Evolutionary conservation across 306 rosid genomes (phyloP).

Genomic region (Quercus bicolor): DNA sequence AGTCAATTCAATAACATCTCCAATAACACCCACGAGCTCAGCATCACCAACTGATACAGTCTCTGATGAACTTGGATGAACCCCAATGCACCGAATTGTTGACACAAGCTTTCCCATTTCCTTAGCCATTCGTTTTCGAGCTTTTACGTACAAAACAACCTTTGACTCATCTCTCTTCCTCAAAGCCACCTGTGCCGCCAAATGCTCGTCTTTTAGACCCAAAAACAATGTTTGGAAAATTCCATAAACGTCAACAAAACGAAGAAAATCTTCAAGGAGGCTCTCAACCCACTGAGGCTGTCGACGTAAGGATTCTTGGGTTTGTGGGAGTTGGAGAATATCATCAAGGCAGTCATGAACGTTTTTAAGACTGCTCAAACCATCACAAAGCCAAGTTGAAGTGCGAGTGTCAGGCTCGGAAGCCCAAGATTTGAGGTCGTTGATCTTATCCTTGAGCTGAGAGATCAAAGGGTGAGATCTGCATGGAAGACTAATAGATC

Average conservation of each 20-base stretch:
- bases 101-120: slow-evolving; percentile 56
- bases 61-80: background rate
- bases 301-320: slow-evolving; percentile 61
- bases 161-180: slow-evolving; percentile 56
- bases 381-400: slow-evolving; percentile 43
- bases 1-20: slow-evolving; percentile 51
- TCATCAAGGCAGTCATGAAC: slow-evolving; percentile 59
- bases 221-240: slow-evolving; percentile 62
- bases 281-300: slow-evolving; percentile 52
- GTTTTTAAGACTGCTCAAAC: slow-evolving; percentile 48
- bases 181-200: slow-evolving; percentile 64
- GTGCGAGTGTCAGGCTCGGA: slow-evolving; percentile 27
- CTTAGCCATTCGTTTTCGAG: slow-evolving; percentile 41
- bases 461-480: slow-evolving; percentile 81
- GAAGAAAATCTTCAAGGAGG: slow-evolving; percentile 67
- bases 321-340: slow-evolving; percentile 73
- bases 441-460: slow-evolving; percentile 59
- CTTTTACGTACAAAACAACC: slow-evolving; percentile 33
- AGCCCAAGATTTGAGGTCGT: slow-evolving; percentile 41
- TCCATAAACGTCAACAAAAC: slow-evolving; percentile 68
- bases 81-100: slow-evolving; percentile 26
- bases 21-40: slow-evolving; percentile 44
- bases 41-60: slow-evolving; percentile 28
- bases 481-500: slow-evolving; percentile 90
- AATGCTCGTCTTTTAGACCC: slow-evolving; percentile 50